A percentile compares a stretch with the other conserved stretches of the same genome.
Conservation (phyloP, 805 yeast species). For the Blastobotrys chiropterorum region DNA sequence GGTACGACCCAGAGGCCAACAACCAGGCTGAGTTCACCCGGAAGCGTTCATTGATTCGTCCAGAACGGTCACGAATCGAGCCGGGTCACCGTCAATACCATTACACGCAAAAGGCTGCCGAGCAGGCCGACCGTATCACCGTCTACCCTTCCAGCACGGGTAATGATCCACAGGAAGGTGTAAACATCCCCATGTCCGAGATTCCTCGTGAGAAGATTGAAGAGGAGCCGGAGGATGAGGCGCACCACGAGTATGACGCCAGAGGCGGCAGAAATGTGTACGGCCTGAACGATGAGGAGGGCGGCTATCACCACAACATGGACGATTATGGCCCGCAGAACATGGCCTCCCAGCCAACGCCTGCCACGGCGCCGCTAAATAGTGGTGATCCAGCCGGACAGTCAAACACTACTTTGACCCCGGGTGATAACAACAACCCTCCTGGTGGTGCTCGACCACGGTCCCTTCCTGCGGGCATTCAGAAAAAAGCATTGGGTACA, state of each 20-base stretch:
- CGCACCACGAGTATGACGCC: constrained; percentile 4
- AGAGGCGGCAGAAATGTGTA: constrained; percentile 45
- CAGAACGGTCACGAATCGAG: constrained; percentile 67
- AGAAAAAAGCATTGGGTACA: not conserved
- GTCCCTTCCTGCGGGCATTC: not conserved
- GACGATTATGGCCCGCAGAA: constrained; percentile 8
- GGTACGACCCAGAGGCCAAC: constrained; percentile 5
- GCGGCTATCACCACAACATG: not conserved
- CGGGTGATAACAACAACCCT: not conserved
- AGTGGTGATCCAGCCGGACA: not conserved
- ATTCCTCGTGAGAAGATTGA: constrained; percentile 10
- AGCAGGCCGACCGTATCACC: constrained; percentile 53
- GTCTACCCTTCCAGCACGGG: constrained; percentile 70
- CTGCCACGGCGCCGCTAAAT: not conserved
- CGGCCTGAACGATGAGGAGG: constrained; percentile 56
- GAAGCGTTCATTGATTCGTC: constrained; percentile 71
- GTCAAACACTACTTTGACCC: not conserved
- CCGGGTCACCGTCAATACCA: constrained; percentile 72
- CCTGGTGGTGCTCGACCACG: constrained; percentile 2
- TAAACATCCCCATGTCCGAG: constrained; percentile 15
- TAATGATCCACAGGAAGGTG: constrained; percentile 44
- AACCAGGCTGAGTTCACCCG: constrained; percentile 23
- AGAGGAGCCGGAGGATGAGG: constrained; percentile 12
- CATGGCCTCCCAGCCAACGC: not conserved
- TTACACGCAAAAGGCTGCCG: constrained; percentile 67